These are phyloP conservation scores for Schizosaccharomyces cryophilus DNA, from an alignment of 805 yeast species.

Conservation along the genomic window DNA sequence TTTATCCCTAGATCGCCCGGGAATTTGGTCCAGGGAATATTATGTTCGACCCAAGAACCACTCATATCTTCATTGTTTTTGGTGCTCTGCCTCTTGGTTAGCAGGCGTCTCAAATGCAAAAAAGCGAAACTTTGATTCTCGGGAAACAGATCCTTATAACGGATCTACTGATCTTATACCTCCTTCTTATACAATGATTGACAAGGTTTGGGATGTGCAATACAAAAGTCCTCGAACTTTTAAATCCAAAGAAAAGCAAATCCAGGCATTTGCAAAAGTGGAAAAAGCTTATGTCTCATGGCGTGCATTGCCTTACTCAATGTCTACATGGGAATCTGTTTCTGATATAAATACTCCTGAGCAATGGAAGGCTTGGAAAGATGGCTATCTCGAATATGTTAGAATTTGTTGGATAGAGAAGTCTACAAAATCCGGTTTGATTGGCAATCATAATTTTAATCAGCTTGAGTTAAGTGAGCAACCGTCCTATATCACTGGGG, in stretches of 20 bases:
- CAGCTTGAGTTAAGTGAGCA: constrained; percentile 5
- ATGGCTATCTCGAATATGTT: constrained; percentile 5
- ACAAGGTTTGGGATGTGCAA: constrained; percentile 4
- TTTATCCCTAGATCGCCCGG: neutral
- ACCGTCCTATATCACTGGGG: constrained; percentile 6
- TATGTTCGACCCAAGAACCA: constrained; percentile 5
- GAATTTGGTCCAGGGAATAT: constrained; percentile 4
- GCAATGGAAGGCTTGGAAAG: constrained; percentile 4
- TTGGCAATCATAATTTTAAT: constrained; percentile 1
- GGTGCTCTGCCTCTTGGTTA: constrained; percentile 8
- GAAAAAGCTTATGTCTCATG: constrained; percentile 5
- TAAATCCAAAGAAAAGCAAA: constrained; percentile 3
- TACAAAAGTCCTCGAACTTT: constrained; percentile 3
- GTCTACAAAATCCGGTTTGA: neutral
- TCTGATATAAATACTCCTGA: neutral
- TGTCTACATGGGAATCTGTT: constrained; percentile 1
- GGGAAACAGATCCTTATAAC: constrained; percentile 1
- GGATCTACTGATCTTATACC: constrained; percentile 1
- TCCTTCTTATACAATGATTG: constrained; percentile 4
- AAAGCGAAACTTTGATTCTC: neutral
- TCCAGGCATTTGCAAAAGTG: constrained; percentile 3
- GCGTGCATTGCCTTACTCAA: constrained; percentile 6
- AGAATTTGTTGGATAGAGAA: constrained; percentile 1
- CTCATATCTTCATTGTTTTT: constrained; percentile 5
- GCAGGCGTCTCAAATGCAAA: neutral